Evolutionary conservation across 2,329 filamentous ascomycete genomes (phyloP).

Genomic region (Aspergillus clavatus): DNA sequence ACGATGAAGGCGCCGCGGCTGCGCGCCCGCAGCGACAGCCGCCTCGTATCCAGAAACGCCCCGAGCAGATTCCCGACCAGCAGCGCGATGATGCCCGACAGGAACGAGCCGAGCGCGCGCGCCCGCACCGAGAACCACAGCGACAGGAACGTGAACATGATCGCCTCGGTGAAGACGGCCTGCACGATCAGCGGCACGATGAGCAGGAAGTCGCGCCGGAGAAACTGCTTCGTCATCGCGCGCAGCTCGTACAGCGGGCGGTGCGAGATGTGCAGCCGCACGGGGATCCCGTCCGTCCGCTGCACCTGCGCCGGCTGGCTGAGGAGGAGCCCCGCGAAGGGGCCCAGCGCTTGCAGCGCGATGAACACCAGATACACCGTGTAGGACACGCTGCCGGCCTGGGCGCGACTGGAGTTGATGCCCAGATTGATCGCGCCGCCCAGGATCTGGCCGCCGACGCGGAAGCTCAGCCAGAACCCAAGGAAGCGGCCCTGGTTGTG

Average conservation of each 20-base stretch:
- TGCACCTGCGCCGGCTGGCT: constrained; percentile 59
- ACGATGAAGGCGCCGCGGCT: constrained; percentile 53
- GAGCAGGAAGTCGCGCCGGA: constrained; percentile 58
- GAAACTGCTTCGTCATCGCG: constrained; percentile 54
- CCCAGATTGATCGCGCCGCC: constrained; percentile 69
- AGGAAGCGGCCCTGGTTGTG: constrained; percentile 61
- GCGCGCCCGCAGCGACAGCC: constrained; percentile 51
- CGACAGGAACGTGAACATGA: constrained; percentile 65
- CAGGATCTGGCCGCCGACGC: constrained; percentile 61
- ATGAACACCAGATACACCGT: constrained; percentile 67
- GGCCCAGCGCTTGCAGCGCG: constrained; percentile 61
- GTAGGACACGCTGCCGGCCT: constrained; percentile 63
- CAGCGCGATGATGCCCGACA: constrained; percentile 64
- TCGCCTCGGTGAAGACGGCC: constrained; percentile 65
- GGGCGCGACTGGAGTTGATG: constrained; percentile 54
- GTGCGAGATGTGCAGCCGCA: constrained; percentile 55
- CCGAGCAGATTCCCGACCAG: constrained; percentile 63
- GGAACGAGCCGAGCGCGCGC: constrained; percentile 64
- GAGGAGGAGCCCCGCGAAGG: constrained; percentile 60
- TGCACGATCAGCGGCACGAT: constrained; percentile 65
- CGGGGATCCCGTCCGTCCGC: constrained; percentile 59
- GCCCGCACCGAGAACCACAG: constrained; percentile 68
- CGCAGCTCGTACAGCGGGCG: constrained; percentile 57
- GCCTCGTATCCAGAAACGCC: constrained; percentile 57
- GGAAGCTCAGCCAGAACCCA: constrained; percentile 63